Conservation (phyloP, 2,329 filamentous ascomycete species). For the Penicillium sp. region DNA sequence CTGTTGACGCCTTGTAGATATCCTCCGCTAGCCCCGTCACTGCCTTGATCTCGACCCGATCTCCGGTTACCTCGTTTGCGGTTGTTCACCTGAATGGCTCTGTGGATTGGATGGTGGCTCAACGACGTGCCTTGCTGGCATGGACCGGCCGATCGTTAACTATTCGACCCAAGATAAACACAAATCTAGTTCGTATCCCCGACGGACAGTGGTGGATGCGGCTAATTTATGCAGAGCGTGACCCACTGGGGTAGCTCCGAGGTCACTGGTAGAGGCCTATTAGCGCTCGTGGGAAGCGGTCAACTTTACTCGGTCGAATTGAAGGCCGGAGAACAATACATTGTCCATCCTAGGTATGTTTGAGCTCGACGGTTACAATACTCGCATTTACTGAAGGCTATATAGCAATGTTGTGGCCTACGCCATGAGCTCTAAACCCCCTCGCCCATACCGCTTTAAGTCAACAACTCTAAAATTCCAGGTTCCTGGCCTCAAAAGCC, state of each 20-base stretch:
- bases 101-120: constrained; percentile 91
- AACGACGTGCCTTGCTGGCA: constrained; percentile 85
- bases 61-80: constrained; percentile 82
- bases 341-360: constrained; percentile 75
- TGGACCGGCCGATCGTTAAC: constrained; percentile 91
- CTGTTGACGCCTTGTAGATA: constrained; percentile 56
- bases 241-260: constrained; percentile 92
- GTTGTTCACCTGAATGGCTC: constrained; percentile 90
- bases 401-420: constrained; percentile 86
- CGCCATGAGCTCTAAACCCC: constrained; percentile 72
- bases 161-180: constrained; percentile 76
- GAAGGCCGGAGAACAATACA: constrained; percentile 82
- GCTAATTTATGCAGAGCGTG: constrained; percentile 61
- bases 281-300: constrained; percentile 82
- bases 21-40: constrained; percentile 87
- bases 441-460: constrained; percentile 85
- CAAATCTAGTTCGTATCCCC: constrained; percentile 61
- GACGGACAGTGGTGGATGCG: not conserved
- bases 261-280: constrained; percentile 83
- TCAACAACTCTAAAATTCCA: constrained; percentile 76
- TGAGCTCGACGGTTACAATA: not conserved
- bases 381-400: constrained; percentile 15
- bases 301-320: constrained; percentile 87
- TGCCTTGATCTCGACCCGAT: constrained; percentile 85
- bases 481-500: constrained; percentile 67